phyloP scores from a whole-genome alignment of 768 basidiomycete genomes.

The Hygrophorus pudorinus region DNA sequence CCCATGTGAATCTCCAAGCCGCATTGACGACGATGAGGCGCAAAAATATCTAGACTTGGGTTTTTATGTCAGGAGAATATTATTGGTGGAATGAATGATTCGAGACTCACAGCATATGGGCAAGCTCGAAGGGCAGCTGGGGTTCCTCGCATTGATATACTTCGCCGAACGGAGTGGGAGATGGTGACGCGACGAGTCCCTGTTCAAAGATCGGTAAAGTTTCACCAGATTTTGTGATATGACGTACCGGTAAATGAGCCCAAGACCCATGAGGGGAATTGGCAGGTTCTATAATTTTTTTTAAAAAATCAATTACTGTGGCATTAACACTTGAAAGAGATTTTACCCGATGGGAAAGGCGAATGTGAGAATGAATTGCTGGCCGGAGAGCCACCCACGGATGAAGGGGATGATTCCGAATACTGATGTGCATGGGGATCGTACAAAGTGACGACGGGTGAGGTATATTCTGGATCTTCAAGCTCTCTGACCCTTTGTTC shows the following conservation, averaged over 20 bases:
- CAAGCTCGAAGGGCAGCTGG: slow-evolving; percentile 48
- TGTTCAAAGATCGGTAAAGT: slow-evolving; percentile 8
- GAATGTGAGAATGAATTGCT: slow-evolving; percentile 46
- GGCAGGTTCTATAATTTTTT: slow-evolving; percentile 29
- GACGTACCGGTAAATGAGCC: slow-evolving; percentile 28
- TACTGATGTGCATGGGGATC: slow-evolving; percentile 50
- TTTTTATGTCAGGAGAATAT: background rate
- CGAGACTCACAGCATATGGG: slow-evolving; percentile 51
- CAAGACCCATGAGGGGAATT: slow-evolving; percentile 45
- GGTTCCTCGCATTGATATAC: slow-evolving; percentile 43
- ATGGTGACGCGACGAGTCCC: slow-evolving; percentile 37
- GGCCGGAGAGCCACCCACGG: slow-evolving; percentile 38
- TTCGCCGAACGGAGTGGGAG: slow-evolving; percentile 38
- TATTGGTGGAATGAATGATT: background rate
- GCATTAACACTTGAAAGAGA: slow-evolving; percentile 1
- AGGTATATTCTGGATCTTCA: slow-evolving; percentile 63
- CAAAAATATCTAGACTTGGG: slow-evolving; percentile 61
- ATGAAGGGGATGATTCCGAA: slow-evolving; percentile 48
- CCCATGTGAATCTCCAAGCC: slow-evolving; percentile 63
- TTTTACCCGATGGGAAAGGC: slow-evolving; percentile 45
- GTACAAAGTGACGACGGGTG: slow-evolving; percentile 59
- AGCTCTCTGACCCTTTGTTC: slow-evolving; percentile 66
- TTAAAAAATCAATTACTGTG: background rate
- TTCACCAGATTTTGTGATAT: background rate
- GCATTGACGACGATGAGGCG: slow-evolving; percentile 67